Evolutionary conservation across 2,329 filamentous ascomycete species (phyloP).

Genomic region (Lachnellula subtilissima): DNA sequence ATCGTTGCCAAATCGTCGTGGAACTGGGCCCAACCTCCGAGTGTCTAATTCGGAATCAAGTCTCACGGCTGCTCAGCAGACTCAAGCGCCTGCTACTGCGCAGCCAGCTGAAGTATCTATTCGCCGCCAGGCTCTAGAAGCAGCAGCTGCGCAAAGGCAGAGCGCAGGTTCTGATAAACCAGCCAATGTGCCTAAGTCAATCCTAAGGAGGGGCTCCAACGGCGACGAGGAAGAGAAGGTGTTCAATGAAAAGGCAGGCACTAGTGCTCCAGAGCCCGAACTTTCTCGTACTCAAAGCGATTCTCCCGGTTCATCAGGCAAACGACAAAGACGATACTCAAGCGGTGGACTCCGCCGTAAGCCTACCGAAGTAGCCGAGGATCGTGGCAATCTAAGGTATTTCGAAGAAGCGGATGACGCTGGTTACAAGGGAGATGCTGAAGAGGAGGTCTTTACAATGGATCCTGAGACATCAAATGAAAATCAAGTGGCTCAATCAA

Average conservation of each 20-base stretch:
- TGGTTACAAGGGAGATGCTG: conserved; percentile 69
- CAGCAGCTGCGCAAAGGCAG: conserved; percentile 21
- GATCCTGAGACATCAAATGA: conserved; percentile 39
- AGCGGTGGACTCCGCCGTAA: conserved; percentile 75
- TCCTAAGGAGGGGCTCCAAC: conserved; percentile 12
- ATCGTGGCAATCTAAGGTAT: conserved; percentile 77
- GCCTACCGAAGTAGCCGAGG: conserved; percentile 65
- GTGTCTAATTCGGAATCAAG: conserved; percentile 31
- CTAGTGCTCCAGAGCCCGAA: conserved; percentile 60
- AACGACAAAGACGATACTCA: conserved; percentile 71
- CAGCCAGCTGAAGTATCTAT: conserved; percentile 42
- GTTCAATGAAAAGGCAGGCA: conserved; percentile 46
- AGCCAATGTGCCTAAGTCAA: conserved; percentile 7
- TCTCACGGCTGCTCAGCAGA: conserved; percentile 24
- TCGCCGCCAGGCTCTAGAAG: conserved; percentile 29
- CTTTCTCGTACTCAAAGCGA: conserved; percentile 27
- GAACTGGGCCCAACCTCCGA: conserved; percentile 35
- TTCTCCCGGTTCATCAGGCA: conserved; percentile 11
- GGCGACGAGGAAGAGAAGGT: conserved; percentile 33
- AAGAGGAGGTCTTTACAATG: conserved; percentile 66
- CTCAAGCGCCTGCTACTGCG: background rate
- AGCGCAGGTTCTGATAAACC: conserved; percentile 12
- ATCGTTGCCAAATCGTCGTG: conserved; percentile 50
- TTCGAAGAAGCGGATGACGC: conserved; percentile 85
- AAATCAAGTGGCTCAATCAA: background rate